Conservation (phyloP, 768 basidiomycete species). For the Termitomyces sp. region DNA sequence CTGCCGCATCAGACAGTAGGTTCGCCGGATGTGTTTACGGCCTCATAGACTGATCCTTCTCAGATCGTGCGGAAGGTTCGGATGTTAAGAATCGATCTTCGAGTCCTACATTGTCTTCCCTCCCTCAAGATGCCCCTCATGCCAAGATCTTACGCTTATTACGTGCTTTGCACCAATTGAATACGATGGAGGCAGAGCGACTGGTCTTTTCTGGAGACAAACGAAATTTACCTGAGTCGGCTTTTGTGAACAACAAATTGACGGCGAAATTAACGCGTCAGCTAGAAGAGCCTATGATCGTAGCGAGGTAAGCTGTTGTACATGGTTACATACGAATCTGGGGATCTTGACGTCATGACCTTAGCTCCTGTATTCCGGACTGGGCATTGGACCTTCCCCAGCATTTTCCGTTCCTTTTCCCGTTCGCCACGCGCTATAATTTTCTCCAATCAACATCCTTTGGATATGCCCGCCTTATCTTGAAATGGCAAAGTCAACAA, state of each 20-base stretch:
- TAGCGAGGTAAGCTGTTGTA: constrained; percentile 67
- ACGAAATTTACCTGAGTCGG: constrained; percentile 65
- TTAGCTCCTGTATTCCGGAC: constrained; percentile 90
- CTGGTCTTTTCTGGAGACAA: constrained; percentile 41
- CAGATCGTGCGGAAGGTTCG: constrained; percentile 33
- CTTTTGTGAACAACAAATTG: constrained; percentile 96
- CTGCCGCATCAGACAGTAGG: constrained; percentile 57
- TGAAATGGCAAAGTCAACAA: constrained; percentile 93
- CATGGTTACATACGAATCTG: not conserved
- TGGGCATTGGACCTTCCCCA: constrained; percentile 96
- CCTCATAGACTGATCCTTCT: not conserved
- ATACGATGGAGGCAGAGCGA: constrained; percentile 67
- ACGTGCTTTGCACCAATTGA: constrained; percentile 80
- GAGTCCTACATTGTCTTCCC: constrained; percentile 65
- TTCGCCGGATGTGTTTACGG: not conserved
- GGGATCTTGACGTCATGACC: constrained; percentile 5
- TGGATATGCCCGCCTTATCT: constrained; percentile 91
- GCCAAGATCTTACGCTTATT: constrained; percentile 89
- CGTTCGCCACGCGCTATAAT: constrained; percentile 94
- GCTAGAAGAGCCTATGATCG: constrained; percentile 97
- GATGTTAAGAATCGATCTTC: constrained; percentile 55
- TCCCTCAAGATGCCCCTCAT: constrained; percentile 80
- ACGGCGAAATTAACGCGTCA: constrained; percentile 97
- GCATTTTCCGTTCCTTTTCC: constrained; percentile 98
- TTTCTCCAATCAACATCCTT: constrained; percentile 98